A percentile compares a stretch with the other conserved stretches of the same genome.
Conservation (phyloP, 768 basidiomycete species). For the Suillus placidus region DNA sequence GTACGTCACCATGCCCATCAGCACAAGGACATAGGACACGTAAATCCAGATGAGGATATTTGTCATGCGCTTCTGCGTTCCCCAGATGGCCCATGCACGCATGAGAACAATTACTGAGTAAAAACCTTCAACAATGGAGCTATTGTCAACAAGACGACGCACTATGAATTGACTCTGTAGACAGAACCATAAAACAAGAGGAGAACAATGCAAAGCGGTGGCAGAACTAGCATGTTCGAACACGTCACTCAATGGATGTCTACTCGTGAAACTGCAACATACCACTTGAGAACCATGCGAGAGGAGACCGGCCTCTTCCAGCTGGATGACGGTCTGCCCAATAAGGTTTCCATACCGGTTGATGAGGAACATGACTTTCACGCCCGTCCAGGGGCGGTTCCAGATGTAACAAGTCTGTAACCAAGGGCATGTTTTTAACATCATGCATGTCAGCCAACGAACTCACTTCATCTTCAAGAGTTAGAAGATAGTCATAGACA, state of each 20-base stretch:
- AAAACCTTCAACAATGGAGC: background rate
- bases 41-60: slow-evolving; percentile 12
- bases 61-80: slow-evolving; percentile 16
- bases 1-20: slow-evolving; percentile 6
- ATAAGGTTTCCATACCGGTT: slow-evolving; percentile 23
- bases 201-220: background rate
- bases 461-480: slow-evolving; percentile 19
- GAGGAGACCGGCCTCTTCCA: slow-evolving; percentile 28
- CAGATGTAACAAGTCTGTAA: slow-evolving; percentile 20
- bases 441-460: background rate
- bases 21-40: slow-evolving; percentile 7
- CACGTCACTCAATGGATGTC: background rate
- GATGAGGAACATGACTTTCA: slow-evolving; percentile 21
- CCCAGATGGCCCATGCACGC: slow-evolving; percentile 27
- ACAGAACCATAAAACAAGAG: slow-evolving; percentile 11
- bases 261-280: background rate
- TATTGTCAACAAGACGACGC: background rate
- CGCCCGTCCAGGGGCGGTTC: slow-evolving; percentile 15
- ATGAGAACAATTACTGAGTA: slow-evolving; percentile 27
- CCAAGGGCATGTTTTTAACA: background rate
- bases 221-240: slow-evolving; percentile 23
- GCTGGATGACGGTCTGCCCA: slow-evolving; percentile 22
- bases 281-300: slow-evolving; percentile 20
- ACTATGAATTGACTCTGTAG: slow-evolving; percentile 27
- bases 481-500: slow-evolving; percentile 20